These are phyloP conservation scores for Ilyonectria robusta DNA, from an alignment of 2,329 filamentous ascomycete genomes.

Conservation along the genomic window DNA sequence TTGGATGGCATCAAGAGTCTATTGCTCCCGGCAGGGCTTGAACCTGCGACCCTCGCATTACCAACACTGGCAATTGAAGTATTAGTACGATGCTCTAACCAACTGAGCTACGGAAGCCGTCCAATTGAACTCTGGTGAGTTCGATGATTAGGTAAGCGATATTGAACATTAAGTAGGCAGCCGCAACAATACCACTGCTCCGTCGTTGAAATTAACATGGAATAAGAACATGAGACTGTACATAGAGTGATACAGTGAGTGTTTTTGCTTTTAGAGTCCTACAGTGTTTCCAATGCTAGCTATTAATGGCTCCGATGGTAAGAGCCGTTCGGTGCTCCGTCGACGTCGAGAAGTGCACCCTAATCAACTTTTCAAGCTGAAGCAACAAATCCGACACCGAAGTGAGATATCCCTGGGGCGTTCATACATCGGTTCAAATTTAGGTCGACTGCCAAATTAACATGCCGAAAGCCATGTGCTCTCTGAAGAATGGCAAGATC, in stretches of 20 bases:
- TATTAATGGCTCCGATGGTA: neutral
- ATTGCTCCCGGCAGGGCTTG: constrained; percentile 33
- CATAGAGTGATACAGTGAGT: no score
- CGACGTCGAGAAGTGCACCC: neutral
- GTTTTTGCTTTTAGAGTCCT: no score
- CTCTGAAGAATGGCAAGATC: no score
- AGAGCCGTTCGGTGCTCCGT: no score
- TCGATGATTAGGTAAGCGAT: constrained; percentile 19
- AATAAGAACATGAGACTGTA: no score
- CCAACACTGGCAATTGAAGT: constrained; percentile 18
- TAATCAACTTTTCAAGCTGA: neutral
- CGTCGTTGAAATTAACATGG: no score
- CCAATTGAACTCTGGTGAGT: constrained; percentile 13
- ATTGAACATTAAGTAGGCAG: neutral
- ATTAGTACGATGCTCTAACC: constrained; percentile 35
- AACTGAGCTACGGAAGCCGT: constrained; percentile 33
- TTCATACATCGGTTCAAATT: no score
- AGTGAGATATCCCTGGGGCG: no score
- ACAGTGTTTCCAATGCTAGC: no score
- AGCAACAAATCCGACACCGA: neutral
- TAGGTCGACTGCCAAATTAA: no score
- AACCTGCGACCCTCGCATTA: constrained; percentile 34
- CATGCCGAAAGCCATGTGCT: no score
- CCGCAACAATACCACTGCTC: no score
- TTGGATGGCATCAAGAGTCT: constrained; percentile 25